Base-by-base conservation (phyloP, 495 filamentous ascomycete genomes). In the Bacidia rubella region DNA sequence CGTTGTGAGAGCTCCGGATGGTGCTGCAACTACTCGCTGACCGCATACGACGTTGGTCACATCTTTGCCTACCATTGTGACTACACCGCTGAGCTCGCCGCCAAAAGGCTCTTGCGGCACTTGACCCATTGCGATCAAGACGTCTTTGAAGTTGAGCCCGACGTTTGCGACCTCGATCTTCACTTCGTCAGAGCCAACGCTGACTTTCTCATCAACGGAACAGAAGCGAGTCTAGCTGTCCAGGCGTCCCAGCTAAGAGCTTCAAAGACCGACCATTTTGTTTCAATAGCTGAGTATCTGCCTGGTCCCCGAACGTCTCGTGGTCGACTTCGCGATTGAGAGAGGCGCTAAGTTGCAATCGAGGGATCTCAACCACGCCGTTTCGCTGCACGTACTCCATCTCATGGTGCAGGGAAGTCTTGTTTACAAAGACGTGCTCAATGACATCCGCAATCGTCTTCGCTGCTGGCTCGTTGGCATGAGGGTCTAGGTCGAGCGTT, bases 81-180 rank as follows among this genome's bases (percentile, higher is more conserved):
- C 59, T 11, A 74, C 53, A 17, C 74, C 75, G 17, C 61, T 57
- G 32, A 66, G 66, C 52, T 77, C 71, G 15, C 63, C 54, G 3
- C 74, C 73, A 23, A 76, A 55, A 2, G 52, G 25, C 22, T 51
- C 27, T 21, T 66, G 58, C 12, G 42, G 45, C 26, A 64, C 60
- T 60, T 57, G 71, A 2, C 72, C 74, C 48, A 73, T 58, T 1
- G 60, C 59, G 0, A 62, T 26, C 5, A 60, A 54, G 0, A 74
- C 62, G 48, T 77, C 74, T n/a, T 65, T 66, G 58, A 70, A 70
- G 57, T 74, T 74, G 3, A 75, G 22, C 2, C 72, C 71, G 3
- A 63, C 64, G 0, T 57, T 51, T 0, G 58, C 56, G 11, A 69
- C 62, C 17, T 53, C 47, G 5, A 71, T 65, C 15, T 65, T 61